Evolutionary conservation across 805 yeast genomes (phyloP).

Genomic region (Pichia manshurica): DNA sequence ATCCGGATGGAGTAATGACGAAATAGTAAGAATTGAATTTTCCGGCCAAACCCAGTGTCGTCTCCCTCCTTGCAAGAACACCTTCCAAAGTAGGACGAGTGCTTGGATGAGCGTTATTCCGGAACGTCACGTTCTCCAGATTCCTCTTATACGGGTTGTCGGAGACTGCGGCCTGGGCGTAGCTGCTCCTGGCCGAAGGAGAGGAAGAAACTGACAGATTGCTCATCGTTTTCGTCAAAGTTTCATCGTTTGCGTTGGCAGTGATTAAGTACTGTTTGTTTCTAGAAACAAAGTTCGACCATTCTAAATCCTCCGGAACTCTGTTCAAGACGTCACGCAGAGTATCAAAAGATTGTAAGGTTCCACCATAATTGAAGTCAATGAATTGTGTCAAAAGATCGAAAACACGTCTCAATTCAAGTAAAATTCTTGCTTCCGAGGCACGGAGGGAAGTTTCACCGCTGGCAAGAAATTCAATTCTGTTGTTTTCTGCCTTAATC

Average conservation of each 20-base stretch:
- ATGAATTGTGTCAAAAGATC: slow-evolving; percentile 26
- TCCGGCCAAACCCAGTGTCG: slow-evolving; percentile 33
- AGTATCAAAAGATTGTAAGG: slow-evolving; percentile 26
- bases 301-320: slow-evolving; percentile 38
- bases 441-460: slow-evolving; percentile 37
- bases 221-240: slow-evolving; percentile 13
- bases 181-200: slow-evolving; percentile 3
- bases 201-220: slow-evolving; percentile 11
- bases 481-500: slow-evolving; percentile 40
- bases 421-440: slow-evolving; percentile 39
- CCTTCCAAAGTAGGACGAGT: slow-evolving; percentile 45
- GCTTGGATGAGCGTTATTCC: slow-evolving; percentile 35
- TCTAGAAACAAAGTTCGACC: slow-evolving; percentile 35
- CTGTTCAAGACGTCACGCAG: slow-evolving; percentile 28
- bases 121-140: slow-evolving; percentile 32
- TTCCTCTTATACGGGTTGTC: slow-evolving; percentile 31
- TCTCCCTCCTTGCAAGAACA: slow-evolving; percentile 38
- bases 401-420: slow-evolving; percentile 36
- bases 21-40: slow-evolving; percentile 40
- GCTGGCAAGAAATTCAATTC: slow-evolving; percentile 38
- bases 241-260: slow-evolving; percentile 1
- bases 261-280: slow-evolving; percentile 32
- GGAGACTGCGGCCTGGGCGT: slow-evolving; percentile 10
- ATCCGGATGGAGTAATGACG: slow-evolving; percentile 42
- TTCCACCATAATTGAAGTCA: slow-evolving; percentile 27